Conservation (phyloP, 2,329 filamentous ascomycete genomes). For the Fusarium xyrophilum region DNA sequence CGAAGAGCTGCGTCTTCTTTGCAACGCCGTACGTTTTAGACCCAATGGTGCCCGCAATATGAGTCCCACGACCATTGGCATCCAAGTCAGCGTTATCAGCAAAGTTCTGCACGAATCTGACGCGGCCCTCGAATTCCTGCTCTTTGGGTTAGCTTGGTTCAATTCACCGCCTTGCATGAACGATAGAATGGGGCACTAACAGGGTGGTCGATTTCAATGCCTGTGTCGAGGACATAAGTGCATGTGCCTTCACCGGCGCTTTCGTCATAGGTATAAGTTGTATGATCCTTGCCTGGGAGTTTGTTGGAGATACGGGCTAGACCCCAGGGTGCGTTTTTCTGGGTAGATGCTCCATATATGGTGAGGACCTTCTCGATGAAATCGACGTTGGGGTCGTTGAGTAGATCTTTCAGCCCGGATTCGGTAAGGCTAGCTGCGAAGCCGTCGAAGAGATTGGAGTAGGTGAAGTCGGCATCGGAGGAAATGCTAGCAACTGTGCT, state of each 20-base stretch:
- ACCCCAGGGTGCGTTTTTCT: background rate
- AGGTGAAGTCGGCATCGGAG: background rate
- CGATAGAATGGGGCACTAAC: too few relatives aligned
- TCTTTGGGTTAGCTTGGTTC: background rate
- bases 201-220: background rate
- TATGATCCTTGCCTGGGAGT: background rate
- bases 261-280: background rate
- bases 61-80: background rate
- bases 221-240: slow-evolving; percentile 12
- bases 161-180: background rate
- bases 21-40: slow-evolving; percentile 1
- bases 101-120: background rate
- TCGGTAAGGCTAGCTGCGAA: background rate
- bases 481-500: background rate
- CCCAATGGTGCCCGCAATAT: background rate
- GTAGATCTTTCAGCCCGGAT: background rate
- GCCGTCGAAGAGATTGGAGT: background rate
- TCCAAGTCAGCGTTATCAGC: background rate
- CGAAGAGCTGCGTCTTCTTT: background rate
- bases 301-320: background rate
- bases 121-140: background rate
- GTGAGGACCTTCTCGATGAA: background rate
- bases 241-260: background rate
- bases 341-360: background rate
- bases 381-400: background rate